Evolutionary conservation across 2,329 filamentous ascomycete species (phyloP).

Genomic region (Diplocarpon rosae): DNA sequence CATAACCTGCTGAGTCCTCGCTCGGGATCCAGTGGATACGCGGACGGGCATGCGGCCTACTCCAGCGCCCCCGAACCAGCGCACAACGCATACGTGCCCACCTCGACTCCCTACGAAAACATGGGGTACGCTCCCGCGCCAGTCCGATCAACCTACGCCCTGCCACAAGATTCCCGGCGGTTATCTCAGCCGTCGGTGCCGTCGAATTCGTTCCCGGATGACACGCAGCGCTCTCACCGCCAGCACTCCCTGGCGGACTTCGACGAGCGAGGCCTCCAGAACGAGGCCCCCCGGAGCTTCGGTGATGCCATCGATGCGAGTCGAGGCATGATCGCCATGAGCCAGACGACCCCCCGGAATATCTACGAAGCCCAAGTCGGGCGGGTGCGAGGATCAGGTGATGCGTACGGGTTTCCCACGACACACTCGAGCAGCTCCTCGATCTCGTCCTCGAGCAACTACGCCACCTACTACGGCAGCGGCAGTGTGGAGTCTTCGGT

Average conservation of each 20-base stretch:
- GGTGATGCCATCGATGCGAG: constrained; percentile 87
- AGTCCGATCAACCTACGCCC: constrained; percentile 45
- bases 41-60: constrained; percentile 49
- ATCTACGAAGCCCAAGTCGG: constrained; percentile 63
- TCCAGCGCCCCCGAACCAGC: constrained; percentile 46
- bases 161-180: constrained; percentile 50
- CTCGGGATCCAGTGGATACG: constrained; percentile 53
- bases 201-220: constrained; percentile 37
- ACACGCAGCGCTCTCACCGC: constrained; percentile 31
- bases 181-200: constrained; percentile 77
- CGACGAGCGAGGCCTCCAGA: constrained; percentile 45
- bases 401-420: constrained; percentile 86
- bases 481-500: constrained; percentile 75
- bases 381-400: constrained; percentile 57
- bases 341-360: constrained; percentile 85
- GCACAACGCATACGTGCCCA: constrained; percentile 23
- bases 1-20: constrained; percentile 62
- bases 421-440: constrained; percentile 80
- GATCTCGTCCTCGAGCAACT: constrained; percentile 74
- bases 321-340: constrained; percentile 90
- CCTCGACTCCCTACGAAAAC: constrained; percentile 59
- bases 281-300: constrained; percentile 54
- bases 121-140: constrained; percentile 63
- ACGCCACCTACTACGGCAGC: constrained; percentile 73
- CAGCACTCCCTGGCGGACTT: constrained; percentile 57